Base-by-base conservation (phyloP, 176 grass and related monocot species). In the Saccharum spontaneum region DNA sequence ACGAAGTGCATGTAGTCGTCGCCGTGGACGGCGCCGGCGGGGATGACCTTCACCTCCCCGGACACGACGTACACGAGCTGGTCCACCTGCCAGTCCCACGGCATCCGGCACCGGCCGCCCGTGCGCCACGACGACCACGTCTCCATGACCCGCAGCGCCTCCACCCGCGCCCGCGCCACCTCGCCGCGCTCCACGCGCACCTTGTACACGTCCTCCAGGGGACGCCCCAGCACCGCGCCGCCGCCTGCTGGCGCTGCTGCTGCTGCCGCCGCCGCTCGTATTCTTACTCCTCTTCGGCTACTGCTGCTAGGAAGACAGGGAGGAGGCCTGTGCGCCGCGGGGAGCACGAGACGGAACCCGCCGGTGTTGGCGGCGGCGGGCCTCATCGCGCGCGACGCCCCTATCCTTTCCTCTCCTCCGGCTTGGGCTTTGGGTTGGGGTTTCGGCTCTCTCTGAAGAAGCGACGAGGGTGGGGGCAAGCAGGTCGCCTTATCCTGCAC, bases 41-140 rank as follows among this genome's bases (percentile, higher is more conserved):
- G 95, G 40, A 98, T 85, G 13, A 98, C 95, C 38, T 88, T 78
- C 31, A 98, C 95, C 85, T 98, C 95, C 26, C 95, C 95, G 87
- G 89, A 88, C 62, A 98, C 85, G 65, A 98, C 75, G 82, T 92
- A 98, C 31, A 98, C 95, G 30, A 86, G 91, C 91, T 98, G 93
- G 83, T 98, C 95, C 40, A 95, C 95, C 87, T 98, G 93, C 95
- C 95, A 98, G 87, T 98, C 90, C 95, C 95, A 98, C 8, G 93
- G 87, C 61, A 93, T 37, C 26, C 65, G 50, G 87, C 95, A 98
- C 34, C 89, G 87, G 15, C 91, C 96, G 2, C 91, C 88, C 83
- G 88, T 98, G 65, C 89, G 92, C 93, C 93, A 98, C 20, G 75
- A 69, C 37, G 96, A 92, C 93, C 96, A 98, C 37, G 79, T 82